Evolutionary conservation across 1,139 yeast species (phyloP).

Genomic region (Yamadazyma sp.): DNA sequence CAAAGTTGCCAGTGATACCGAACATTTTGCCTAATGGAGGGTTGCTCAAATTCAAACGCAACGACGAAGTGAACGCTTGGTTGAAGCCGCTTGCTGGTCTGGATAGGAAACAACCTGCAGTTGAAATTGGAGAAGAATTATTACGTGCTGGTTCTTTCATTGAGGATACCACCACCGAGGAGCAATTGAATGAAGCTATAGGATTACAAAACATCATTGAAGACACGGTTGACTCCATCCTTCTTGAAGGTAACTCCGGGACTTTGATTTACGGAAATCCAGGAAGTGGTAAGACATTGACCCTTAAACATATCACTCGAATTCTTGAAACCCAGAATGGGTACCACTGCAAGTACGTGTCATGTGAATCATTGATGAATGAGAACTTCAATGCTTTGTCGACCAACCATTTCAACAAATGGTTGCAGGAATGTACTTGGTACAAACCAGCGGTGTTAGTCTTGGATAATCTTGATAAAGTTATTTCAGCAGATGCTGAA

Average conservation of each 20-base stretch:
- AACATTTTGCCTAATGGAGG: conserved; percentile 63
- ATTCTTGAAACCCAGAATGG: conserved; percentile 37
- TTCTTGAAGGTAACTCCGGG: conserved; percentile 52
- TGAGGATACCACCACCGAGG: conserved; percentile 19
- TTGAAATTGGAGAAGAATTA: conserved; percentile 57
- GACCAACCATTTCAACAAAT: conserved; percentile 42
- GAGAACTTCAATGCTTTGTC: conserved; percentile 53
- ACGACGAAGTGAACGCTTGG: conserved; percentile 48
- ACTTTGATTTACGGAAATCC: conserved; percentile 66
- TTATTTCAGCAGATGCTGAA: conserved; percentile 73
- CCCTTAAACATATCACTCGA: conserved; percentile 44
- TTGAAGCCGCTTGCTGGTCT: conserved; percentile 29
- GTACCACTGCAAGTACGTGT: conserved; percentile 41
- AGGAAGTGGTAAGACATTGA: conserved; percentile 77
- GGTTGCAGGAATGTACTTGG: conserved; percentile 71
- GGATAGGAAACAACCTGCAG: conserved; percentile 26
- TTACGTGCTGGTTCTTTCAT: conserved; percentile 53
- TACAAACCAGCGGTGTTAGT: conserved; percentile 73
- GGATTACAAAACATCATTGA: conserved; percentile 55
- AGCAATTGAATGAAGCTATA: conserved; percentile 35
- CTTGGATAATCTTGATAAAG: conserved; percentile 77
- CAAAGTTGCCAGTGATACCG: conserved; percentile 51
- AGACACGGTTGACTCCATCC: conserved; percentile 44
- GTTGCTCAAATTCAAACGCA: conserved; percentile 50
- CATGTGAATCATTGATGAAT: conserved; percentile 57